Base-by-base conservation (phyloP, 805 yeast genomes). In the Geotrichum ghanense region DNA sequence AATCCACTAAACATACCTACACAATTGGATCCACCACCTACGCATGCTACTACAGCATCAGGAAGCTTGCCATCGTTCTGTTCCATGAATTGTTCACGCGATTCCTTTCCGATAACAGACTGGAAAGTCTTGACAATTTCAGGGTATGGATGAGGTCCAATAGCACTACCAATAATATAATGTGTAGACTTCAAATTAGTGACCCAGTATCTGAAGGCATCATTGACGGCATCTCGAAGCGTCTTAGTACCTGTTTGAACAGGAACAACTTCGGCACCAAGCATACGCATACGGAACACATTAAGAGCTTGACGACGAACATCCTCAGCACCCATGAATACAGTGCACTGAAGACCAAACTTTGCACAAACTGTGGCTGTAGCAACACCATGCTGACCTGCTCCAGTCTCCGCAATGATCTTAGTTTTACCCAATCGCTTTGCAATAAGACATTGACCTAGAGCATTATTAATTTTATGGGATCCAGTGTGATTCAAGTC, bases 121-220 rank as follows among this genome's bases (percentile, higher is more conserved):
- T 92, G 99, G 87, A 92, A 89, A 16, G 98, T 90, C 70, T 97
- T 83, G 26, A 92, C 99, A 64, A 92, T 75, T 17, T 95, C 88
- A 52, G 99, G 99, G 72, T 88, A 92, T 43, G 99, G 99, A 66
- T 92, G 97, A 35, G 99, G 99, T 34, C 99, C 99, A 62, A 92
- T 90, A 41, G 97, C 98, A 2, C 97, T 87, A 45, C 99, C 99
- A 45, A 92, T 95, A 53, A 90, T 83, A 64, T 90, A 92, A 67
- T 92, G 97, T 5, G 98, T 92, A 34, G 84, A 70, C 53, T 79
- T 72, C 53, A 92, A 72, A 57, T 89, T 75, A 2, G 95, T 78
- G 43, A 90, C 97, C 99, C 99, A 92, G 65, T 66, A 78, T 64
- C 98, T 76, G 71, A 92, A 83, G 12, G 98, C 97, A 69, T 92